Conservation (phyloP, 495 filamentous ascomycete genomes). For the Daldinia loculata region DNA sequence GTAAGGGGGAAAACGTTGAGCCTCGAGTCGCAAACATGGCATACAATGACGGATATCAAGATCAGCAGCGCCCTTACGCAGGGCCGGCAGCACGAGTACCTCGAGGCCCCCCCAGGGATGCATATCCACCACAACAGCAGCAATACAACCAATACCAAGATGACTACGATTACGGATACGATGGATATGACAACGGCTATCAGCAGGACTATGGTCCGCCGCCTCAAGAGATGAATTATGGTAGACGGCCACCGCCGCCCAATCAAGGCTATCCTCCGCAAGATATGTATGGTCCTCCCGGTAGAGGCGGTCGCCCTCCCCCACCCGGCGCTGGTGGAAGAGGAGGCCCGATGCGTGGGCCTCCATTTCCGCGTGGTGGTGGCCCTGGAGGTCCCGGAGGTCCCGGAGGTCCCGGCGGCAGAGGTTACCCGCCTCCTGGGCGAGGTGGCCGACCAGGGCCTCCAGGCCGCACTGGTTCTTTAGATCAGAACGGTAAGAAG, state of each 20-base stretch:
- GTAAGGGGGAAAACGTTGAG: background rate
- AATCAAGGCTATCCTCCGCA: conserved; percentile 59
- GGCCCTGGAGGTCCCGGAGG: conserved; percentile 38
- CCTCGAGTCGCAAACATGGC: conserved; percentile 47
- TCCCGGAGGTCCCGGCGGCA: conserved; percentile 47
- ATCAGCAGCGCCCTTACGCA: conserved; percentile 57
- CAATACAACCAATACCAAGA: conserved; percentile 62
- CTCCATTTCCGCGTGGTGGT: conserved; percentile 47
- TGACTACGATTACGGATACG: conserved; percentile 62
- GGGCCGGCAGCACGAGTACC: conserved; percentile 55
- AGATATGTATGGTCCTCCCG: conserved; percentile 57
- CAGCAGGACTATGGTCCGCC: conserved; percentile 50
- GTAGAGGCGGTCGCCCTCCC: conserved; percentile 53
- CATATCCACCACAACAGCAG: conserved; percentile 58
- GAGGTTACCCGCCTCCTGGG: conserved; percentile 53
- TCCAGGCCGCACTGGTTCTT: conserved; percentile 43
- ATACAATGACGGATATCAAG: conserved; percentile 59
- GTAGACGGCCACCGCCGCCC: conserved; percentile 58
- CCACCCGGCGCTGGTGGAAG: conserved; percentile 49
- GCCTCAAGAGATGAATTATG: conserved; percentile 58
- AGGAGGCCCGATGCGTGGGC: conserved; percentile 56
- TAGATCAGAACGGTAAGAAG: conserved; percentile 50
- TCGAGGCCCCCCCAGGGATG: conserved; percentile 38
- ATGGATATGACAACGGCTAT: conserved; percentile 58
- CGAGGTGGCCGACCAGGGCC: conserved; percentile 53